These are phyloP conservation scores for Penicillium malachiteum DNA, from an alignment of 495 filamentous ascomycete genomes.

Conservation along the genomic window DNA sequence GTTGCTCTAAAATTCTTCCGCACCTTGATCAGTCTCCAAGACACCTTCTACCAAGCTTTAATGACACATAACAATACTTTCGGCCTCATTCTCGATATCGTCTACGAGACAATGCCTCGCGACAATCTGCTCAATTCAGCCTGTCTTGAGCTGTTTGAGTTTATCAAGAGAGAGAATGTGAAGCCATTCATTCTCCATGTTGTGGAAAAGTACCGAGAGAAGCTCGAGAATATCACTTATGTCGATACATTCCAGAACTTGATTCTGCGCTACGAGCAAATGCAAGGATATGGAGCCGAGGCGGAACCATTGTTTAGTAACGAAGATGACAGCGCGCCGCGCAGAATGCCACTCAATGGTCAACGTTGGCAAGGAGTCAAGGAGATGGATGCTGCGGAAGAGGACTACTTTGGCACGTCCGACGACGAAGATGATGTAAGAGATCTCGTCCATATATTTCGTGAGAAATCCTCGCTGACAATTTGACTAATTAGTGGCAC, in stretches of 20 bases:
- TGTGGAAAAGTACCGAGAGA: slow-evolving; percentile 85
- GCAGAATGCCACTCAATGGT: slow-evolving; percentile 60
- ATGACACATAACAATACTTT: slow-evolving; percentile 82
- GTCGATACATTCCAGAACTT: slow-evolving; percentile 81
- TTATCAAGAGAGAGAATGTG: slow-evolving; percentile 80
- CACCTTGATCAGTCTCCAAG: slow-evolving; percentile 77
- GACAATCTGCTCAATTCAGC: slow-evolving; percentile 95
- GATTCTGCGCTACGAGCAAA: slow-evolving; percentile 76
- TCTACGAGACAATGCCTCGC: slow-evolving; percentile 88
- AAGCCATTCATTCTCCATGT: slow-evolving; percentile 80
- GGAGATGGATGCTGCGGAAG: slow-evolving; percentile 84
- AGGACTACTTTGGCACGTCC: slow-evolving; percentile 90
- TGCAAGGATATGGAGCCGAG: slow-evolving; percentile 62
- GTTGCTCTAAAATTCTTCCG: slow-evolving; percentile 95
- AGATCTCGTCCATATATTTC: background rate
- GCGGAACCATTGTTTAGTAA: slow-evolving; percentile 55
- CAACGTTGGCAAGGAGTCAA: slow-evolving; percentile 72
- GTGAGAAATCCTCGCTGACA: background rate
- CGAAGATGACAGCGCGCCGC: slow-evolving; percentile 48
- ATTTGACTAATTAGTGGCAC: slow-evolving; percentile 27
- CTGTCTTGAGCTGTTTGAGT: slow-evolving; percentile 94
- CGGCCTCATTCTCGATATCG: slow-evolving; percentile 82
- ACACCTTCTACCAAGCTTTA: slow-evolving; percentile 89
- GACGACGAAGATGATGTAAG: slow-evolving; percentile 83
- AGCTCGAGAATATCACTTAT: slow-evolving; percentile 74